Base-by-base conservation (phyloP, 768 basidiomycete species). In the Piloderma croceum region DNA sequence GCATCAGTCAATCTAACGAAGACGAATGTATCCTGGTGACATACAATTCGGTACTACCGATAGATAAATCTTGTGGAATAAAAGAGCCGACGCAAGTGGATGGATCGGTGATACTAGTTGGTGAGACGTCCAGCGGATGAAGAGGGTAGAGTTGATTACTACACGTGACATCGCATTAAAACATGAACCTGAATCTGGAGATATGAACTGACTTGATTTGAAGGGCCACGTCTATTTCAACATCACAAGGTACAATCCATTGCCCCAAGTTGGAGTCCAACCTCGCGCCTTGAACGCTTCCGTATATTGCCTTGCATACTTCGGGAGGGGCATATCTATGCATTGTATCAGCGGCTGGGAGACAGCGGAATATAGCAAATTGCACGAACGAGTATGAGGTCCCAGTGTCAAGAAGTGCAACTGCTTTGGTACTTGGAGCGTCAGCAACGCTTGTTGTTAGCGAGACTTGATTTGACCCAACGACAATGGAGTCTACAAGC, bases 341-440 rank as follows among this genome's bases (percentile, higher is more conserved):
- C 15, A 33, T 39, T 25, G n/a, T n/a, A n/a, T 29, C 18, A 43
- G 18, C 43, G 38, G 34, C n/a, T 40, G 20, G 35, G 37, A 46
- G 24, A 42, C 25, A 34, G 42, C 11, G 19, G 35, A 36, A 7
- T 4, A 19, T 21, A 19, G 46, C 31, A 18, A 43, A 31, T 15
- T 21, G 54, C 6, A 50, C 83, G 43, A 55, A 86, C 81, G 83
- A 79, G 58, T 79, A 88, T 3, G 88, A 87, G 3, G 89, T 81
- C 5, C 89, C 89, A 43, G 76, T 89, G 57, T 91, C 89, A 39
- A 91, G 70, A 23, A 87, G 65, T 18, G 77, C 74, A 34, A 90
- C 85, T 5, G 84, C 86, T 50, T 80, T 79, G 49, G 81, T 78
- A 23, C 67, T 63, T 5, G 87, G 84, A 1, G 74, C 87, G 22